Evolutionary conservation across 306 rosid genomes (phyloP).

Genomic region (Comarum palustre): DNA sequence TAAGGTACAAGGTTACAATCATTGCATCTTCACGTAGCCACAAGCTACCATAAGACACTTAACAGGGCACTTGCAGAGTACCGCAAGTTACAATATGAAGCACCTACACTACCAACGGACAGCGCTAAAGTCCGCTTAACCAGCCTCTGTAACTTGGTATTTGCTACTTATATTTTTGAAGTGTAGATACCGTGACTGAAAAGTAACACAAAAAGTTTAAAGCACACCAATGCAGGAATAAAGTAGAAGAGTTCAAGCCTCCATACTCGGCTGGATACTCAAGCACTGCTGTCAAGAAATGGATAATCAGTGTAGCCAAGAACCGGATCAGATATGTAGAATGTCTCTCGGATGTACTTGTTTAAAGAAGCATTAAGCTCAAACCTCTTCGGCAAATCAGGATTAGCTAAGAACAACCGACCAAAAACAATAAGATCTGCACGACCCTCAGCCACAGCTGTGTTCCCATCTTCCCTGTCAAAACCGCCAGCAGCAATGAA

Average conservation of each 20-base stretch:
- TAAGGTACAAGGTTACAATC: too few relatives aligned
- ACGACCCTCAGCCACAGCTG: conserved; percentile 16
- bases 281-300: conserved; percentile 35
- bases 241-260: neutral
- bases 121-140: neutral
- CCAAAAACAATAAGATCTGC: conserved; percentile 45
- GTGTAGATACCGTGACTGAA: neutral
- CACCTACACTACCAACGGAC: neutral
- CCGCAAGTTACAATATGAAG: too few relatives aligned
- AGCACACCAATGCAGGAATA: neutral
- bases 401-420: conserved; percentile 54
- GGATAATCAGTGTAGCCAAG: conserved; percentile 65
- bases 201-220: neutral
- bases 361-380: conserved; percentile 54
- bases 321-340: conserved; percentile 46
- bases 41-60: too few relatives aligned
- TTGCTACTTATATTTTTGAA: too few relatives aligned
- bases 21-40: too few relatives aligned
- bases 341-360: conserved; percentile 46
- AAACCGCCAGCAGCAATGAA: conserved; percentile 54
- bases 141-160: too few relatives aligned
- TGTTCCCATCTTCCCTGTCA: conserved; percentile 39
- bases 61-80: too few relatives aligned
- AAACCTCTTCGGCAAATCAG: conserved; percentile 67
- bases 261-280: neutral